Percentiles rank a stretch among this genome's conserved stretches.
Conservation (phyloP, 2,329 filamentous ascomycete genomes). For the Aspergillus proliferans region DNA sequence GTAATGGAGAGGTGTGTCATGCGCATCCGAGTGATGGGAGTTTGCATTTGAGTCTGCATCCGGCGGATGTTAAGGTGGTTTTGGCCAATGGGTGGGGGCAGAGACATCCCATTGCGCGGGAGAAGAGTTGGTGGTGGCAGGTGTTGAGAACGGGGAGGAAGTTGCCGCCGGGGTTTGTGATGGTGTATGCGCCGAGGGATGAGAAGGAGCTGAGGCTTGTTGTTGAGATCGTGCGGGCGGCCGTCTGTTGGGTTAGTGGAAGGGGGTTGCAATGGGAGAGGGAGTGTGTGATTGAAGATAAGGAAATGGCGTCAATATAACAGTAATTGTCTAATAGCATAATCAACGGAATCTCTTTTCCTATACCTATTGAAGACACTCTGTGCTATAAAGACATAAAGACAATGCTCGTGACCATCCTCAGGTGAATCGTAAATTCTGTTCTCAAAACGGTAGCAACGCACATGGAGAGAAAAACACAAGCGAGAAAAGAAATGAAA, state of each 20-base stretch:
- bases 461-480: constrained; percentile 5
- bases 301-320: neutral
- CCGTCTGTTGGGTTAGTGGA: constrained; percentile 55
- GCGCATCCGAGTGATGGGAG: constrained; percentile 70
- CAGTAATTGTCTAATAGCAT: too few species aligned
- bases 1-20: constrained; percentile 73
- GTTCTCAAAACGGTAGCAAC: constrained; percentile 8
- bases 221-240: constrained; percentile 64
- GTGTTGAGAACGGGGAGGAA: constrained; percentile 42
- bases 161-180: constrained; percentile 67
- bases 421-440: constrained; percentile 10
- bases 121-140: constrained; percentile 57
- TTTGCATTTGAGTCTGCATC: constrained; percentile 74
- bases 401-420: constrained; percentile 3
- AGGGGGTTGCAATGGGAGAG: constrained; percentile 5
- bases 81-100: constrained; percentile 75
- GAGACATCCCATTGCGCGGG: constrained; percentile 47
- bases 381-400: neutral
- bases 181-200: constrained; percentile 74
- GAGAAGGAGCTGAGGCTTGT: constrained; percentile 62
- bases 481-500: constrained; percentile 10
- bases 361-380: neutral
- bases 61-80: constrained; percentile 66
- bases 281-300: neutral
- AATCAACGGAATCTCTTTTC: neutral